Conservation (phyloP, 371 early-diverging fungal species). For the Lichtheimia ramosa region DNA sequence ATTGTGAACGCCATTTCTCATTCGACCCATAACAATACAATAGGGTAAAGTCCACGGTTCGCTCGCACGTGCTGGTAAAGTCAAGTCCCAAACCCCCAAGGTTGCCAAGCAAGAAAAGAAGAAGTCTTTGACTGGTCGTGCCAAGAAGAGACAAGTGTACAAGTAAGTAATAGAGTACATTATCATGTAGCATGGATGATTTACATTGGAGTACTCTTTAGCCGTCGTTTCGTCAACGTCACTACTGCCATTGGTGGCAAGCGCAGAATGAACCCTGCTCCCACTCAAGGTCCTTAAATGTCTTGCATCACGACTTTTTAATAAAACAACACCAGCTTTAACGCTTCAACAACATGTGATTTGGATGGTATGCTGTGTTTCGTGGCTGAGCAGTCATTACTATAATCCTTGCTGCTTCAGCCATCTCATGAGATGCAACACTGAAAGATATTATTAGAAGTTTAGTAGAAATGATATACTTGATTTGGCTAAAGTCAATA, state of each 20-base stretch:
- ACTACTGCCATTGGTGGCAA: slow-evolving; percentile 85
- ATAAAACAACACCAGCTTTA: neutral
- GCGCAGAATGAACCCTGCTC: slow-evolving; percentile 83
- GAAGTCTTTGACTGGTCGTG: slow-evolving; percentile 93
- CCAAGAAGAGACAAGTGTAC: slow-evolving; percentile 97
- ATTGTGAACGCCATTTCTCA: too few relatives aligned
- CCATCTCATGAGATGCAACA: too few relatives aligned
- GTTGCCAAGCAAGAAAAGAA: slow-evolving; percentile 98
- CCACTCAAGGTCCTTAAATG: slow-evolving; percentile 56
- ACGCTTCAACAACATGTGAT: too few relatives aligned
- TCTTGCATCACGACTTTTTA: neutral
- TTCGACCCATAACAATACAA: neutral
- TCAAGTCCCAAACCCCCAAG: slow-evolving; percentile 99
- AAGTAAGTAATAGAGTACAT: slow-evolving; percentile 51
- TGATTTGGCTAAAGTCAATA: too few relatives aligned
- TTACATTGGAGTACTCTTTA: slow-evolving; percentile 8
- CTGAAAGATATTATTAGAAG: too few relatives aligned
- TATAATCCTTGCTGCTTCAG: too few relatives aligned
- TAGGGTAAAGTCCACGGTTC: slow-evolving; percentile 99
- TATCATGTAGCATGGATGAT: neutral
- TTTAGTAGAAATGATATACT: too few relatives aligned
- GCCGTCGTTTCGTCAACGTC: slow-evolving; percentile 95
- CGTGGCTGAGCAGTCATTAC: too few relatives aligned
- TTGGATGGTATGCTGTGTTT: too few relatives aligned
- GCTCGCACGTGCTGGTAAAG: slow-evolving; percentile 99